Evolutionary conservation across 2,329 filamentous ascomycete species (phyloP), one percentile per base, ranked within the genome.

Genomic region (Diplodia sapinea): DNA sequence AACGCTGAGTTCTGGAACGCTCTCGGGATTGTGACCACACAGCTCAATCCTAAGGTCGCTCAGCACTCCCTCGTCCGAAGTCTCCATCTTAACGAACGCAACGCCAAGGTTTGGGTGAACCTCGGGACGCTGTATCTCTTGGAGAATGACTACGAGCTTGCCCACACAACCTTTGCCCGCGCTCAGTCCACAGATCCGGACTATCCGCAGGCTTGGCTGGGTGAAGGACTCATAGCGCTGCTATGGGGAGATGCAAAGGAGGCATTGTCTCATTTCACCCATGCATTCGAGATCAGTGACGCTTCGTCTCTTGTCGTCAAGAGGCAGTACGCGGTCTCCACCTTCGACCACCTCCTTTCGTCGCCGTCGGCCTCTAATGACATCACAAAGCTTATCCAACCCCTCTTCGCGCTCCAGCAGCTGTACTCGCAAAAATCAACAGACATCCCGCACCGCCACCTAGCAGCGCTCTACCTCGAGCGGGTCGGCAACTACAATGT

Each of bases 1-100:
- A 99, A 98, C 75, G 84, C 92, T 0, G 94, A 98, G 72, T 98
- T 98, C 78, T 99, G 95, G 95, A 98, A 98, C 75, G 90, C 95
- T 0, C 85, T 99, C 2, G 95, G 94, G 61, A 92, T 98, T 3
- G 93, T 92, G 31, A 97, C 95, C 2, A 94, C 92, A 70, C 88
- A 88, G 55, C 85, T 97, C 71, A 97, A 92, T 74, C 91, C 94
- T 0, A 89, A 90, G 67, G 92, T 99, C 1, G 89, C 95, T 0
- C 95, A 99, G 77, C 96, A 99, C 77, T 89, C 95, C 0, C 94
- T 99, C 73, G 91, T 97, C 13, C 86, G 96, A 72, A 97, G 94
- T 72, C 79, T 99, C n/a, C 91, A 96, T 77, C 83, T 99, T 17
- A 96, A 97, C 74, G 94, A 99, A 77, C 74, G 92, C 70, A 96